Evolutionary conservation across 495 filamentous ascomycete genomes (phyloP).

Genomic region (Aspergillus cavernicola): DNA sequence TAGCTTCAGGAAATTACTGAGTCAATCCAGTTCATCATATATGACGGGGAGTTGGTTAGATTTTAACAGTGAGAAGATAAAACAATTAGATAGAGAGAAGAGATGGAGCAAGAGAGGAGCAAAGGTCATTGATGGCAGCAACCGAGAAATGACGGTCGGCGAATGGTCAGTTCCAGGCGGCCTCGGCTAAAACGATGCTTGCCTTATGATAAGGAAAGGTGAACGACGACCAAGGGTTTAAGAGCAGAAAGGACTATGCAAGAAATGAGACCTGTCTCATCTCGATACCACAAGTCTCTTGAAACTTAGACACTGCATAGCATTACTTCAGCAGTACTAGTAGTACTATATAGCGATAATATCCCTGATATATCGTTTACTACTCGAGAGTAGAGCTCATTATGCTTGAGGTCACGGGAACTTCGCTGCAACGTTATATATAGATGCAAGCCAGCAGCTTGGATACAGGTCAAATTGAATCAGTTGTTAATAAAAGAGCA

Average conservation of each 20-base stretch:
- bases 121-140: slow-evolving; percentile 6
- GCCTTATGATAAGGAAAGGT: slow-evolving; percentile 11
- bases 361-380: not conserved
- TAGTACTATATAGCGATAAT: not conserved
- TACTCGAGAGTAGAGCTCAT: no score
- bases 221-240: not conserved
- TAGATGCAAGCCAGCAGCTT: not conserved
- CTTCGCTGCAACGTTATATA: not conserved
- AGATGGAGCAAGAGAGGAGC: slow-evolving; percentile 13
- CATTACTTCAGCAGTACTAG: not conserved
- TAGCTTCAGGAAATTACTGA: slow-evolving; percentile 9
- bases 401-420: not conserved
- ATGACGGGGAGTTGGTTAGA: not conserved
- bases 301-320: not conserved
- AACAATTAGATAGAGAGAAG: slow-evolving; percentile 7
- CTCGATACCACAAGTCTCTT: not conserved
- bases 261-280: not conserved
- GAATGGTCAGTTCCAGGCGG: slow-evolving; percentile 21
- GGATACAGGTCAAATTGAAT: not conserved
- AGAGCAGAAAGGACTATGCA: not conserved
- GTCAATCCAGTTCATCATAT: slow-evolving; percentile 17
- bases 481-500: no score
- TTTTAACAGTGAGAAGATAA: slow-evolving; percentile 6
- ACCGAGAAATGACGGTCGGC: slow-evolving; percentile 18
- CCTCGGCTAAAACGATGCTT: slow-evolving; percentile 35